phyloP scores from a whole-genome alignment of 2,329 filamentous ascomycete species.

The Ophiocordyceps camponoti-leonardi region DNA sequence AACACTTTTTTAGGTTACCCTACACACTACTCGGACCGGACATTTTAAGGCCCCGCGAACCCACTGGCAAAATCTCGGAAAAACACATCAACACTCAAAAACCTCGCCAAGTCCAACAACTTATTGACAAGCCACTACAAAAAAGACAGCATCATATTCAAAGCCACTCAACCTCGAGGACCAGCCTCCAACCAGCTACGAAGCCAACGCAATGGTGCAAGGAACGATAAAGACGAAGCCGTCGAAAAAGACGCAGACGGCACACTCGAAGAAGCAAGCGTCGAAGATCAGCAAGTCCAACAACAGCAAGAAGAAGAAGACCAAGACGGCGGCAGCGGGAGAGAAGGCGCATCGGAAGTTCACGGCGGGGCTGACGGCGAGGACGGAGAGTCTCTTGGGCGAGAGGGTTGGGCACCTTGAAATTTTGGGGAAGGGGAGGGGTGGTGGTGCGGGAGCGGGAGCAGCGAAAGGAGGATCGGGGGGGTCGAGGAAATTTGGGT shows the following conservation, averaged over 20 bases:
- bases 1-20: too few relatives aligned
- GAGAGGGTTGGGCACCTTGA: conserved; percentile 43
- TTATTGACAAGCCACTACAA: too few relatives aligned
- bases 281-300: conserved; percentile 33
- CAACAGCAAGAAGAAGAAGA: conserved; percentile 14
- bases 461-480: conserved; percentile 15
- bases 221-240: conserved; percentile 31
- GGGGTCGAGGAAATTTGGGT: conserved; percentile 39
- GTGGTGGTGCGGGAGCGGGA: conserved; percentile 21
- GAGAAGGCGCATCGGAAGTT: conserved; percentile 37
- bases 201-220: conserved; percentile 32
- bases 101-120: too few relatives aligned
- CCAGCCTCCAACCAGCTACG: too few relatives aligned
- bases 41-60: too few relatives aligned
- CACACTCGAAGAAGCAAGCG: conserved; percentile 23
- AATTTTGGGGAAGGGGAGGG: conserved; percentile 39
- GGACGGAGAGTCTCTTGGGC: conserved; percentile 40
- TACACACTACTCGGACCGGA: too few relatives aligned
- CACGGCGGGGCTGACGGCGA: conserved; percentile 32
- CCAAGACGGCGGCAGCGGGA: conserved; percentile 36
- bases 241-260: conserved; percentile 20
- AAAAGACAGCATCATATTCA: too few relatives aligned
- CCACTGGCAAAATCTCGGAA: too few relatives aligned
- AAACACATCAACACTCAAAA: too few relatives aligned
- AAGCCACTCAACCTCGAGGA: too few relatives aligned